These are phyloP conservation scores for Nephelium lappaceum DNA, from an alignment of 345 rosid species.

Conservation along the genomic window DNA sequence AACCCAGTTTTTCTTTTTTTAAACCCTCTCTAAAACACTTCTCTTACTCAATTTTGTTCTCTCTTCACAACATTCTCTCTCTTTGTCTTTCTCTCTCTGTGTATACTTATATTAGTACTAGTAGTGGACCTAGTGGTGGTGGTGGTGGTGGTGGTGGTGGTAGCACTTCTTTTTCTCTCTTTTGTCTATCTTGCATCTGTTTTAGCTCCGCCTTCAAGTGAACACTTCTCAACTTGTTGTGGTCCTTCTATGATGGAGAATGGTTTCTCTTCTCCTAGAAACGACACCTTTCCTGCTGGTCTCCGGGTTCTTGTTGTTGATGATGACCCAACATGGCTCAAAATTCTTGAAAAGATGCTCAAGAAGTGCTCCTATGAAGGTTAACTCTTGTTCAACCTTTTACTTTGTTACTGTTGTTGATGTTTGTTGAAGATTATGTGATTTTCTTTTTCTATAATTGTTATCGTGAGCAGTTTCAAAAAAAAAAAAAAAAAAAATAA, in stretches of 20 bases:
- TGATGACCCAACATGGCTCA: slow-evolving; percentile 94
- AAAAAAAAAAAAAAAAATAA: no score
- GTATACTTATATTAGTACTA: background rate
- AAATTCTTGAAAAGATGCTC: slow-evolving; percentile 99
- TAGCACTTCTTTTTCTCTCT: background rate
- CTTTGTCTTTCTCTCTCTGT: slow-evolving; percentile 5
- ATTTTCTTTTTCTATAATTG: slow-evolving; percentile 1
- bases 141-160: background rate
- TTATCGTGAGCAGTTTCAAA: background rate
- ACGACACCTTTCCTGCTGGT: slow-evolving; percentile 70
- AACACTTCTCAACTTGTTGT: background rate
- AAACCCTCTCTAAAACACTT: slow-evolving; percentile 18
- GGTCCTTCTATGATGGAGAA: slow-evolving; percentile 46
- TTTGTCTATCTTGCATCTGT: background rate
- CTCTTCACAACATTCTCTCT: background rate
- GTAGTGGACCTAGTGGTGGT: background rate
- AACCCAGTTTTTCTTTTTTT: slow-evolving; percentile 30
- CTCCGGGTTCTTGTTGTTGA: slow-evolving; percentile 97
- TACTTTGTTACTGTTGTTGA: slow-evolving; percentile 1
- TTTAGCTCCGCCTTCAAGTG: slow-evolving; percentile 14
- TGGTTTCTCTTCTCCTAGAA: slow-evolving; percentile 72
- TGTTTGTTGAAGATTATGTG: background rate
- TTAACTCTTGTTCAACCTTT: slow-evolving; percentile 12
- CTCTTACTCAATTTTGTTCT: slow-evolving; percentile 7
- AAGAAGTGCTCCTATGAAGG: slow-evolving; percentile 94